A percentile compares a stretch with the other conserved stretches of the same genome.
These are phyloP conservation scores for Notholithocarpus densiflorus DNA, from an alignment of 306 rosid species.

Conservation along the genomic window DNA sequence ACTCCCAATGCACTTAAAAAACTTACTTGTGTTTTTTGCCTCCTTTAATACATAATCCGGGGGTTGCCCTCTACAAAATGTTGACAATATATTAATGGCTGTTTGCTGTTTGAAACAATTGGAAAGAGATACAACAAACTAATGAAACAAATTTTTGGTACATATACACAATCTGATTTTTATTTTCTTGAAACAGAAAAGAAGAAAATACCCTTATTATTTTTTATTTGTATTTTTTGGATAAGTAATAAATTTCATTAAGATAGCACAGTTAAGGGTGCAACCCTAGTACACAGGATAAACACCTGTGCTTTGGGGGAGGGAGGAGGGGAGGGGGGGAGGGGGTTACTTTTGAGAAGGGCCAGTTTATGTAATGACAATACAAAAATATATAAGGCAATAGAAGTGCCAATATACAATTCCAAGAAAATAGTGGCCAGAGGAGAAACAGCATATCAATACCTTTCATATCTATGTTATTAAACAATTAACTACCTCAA, in stretches of 20 bases:
- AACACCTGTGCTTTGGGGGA: no score
- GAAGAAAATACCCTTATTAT: not conserved
- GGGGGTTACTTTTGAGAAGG: not conserved
- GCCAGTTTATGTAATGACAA: not conserved
- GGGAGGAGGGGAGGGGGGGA: no score
- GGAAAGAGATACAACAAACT: conserved; percentile 6
- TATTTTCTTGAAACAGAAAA: not conserved
- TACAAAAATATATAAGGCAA: not conserved
- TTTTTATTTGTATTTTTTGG: no score
- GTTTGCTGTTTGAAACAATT: conserved; percentile 23
- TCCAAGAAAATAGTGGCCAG: not conserved
- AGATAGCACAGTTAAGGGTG: no score
- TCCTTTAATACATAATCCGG: conserved; percentile 92
- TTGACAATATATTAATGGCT: conserved; percentile 16
- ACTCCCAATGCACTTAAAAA: conserved; percentile 78
- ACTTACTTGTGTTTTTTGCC: conserved; percentile 90
- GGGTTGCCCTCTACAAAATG: conserved; percentile 80
- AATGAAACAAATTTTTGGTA: not conserved
- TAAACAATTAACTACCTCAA: not conserved
- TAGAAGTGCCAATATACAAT: not conserved
- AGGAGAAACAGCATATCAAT: not conserved
- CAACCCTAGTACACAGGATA: no score
- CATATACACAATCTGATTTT: not conserved
- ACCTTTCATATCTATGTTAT: not conserved
- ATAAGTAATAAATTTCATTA: no score